These are phyloP conservation scores for Xylaria castorea DNA, from an alignment of 495 filamentous ascomycete species.

Conservation along the genomic window DNA sequence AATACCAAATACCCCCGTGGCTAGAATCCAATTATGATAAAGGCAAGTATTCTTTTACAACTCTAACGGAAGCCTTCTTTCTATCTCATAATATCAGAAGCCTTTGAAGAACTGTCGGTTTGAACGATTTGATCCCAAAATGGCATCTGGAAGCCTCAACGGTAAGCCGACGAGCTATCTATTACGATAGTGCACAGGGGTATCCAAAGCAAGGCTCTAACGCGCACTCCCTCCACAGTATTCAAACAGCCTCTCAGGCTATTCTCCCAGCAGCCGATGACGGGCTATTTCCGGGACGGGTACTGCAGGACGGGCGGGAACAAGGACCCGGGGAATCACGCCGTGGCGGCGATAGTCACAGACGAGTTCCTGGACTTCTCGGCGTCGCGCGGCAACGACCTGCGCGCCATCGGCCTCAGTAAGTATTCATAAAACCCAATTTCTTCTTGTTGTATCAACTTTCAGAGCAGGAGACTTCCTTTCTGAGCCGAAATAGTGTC, in stretches of 20 bases:
- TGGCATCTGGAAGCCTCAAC: slow-evolving; percentile 31
- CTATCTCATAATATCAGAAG: background rate
- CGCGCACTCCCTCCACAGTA: slow-evolving; percentile 44
- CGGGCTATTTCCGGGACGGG: slow-evolving; percentile 66
- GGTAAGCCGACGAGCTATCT: slow-evolving; percentile 18
- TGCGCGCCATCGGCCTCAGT: slow-evolving; percentile 57
- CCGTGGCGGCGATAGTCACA: slow-evolving; percentile 61
- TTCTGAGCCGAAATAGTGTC: background rate
- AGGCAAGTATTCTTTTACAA: background rate
- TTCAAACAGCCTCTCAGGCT: slow-evolving; percentile 62
- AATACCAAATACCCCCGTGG: background rate
- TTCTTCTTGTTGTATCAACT: background rate
- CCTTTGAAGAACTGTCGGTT: background rate
- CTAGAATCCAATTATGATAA: background rate
- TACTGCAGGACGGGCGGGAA: slow-evolving; percentile 59
- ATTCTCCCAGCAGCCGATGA: slow-evolving; percentile 63
- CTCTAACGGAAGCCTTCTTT: background rate
- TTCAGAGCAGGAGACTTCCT: background rate
- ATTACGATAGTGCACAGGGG: background rate
- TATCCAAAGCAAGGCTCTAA: background rate
- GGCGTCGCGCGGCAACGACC: slow-evolving; percentile 63
- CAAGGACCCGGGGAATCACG: slow-evolving; percentile 55
- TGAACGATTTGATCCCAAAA: background rate
- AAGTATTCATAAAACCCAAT: background rate
- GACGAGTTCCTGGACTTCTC: slow-evolving; percentile 66